Base-by-base conservation (phyloP, 2,329 filamentous ascomycete species). In the Didymellaceae sp. region DNA sequence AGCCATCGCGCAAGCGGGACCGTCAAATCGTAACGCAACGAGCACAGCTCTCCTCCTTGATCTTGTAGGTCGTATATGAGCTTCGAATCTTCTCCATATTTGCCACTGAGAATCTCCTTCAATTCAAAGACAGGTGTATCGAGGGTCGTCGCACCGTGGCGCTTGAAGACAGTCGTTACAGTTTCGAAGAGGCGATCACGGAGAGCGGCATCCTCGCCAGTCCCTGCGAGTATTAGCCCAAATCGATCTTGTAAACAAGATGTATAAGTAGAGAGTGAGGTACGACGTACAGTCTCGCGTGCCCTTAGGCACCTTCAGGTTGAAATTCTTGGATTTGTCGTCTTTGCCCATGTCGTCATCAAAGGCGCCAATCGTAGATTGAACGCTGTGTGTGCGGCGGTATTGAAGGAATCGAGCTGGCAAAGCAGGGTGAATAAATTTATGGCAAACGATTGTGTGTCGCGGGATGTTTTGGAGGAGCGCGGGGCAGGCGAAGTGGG, bases 1-100 rank as follows among this genome's bases (percentile, higher is more conserved):
- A 96, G 83, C 85, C 89, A 97, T 67, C 92, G 86, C 55, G 93
- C 92, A 68, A 96, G 94, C 24, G 91, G 91, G 9, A 96, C 91
- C 1, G 91, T 95, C 61, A 95, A 77, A 68, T 95, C 91, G 76
- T 94, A 96, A 65, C 91, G 86, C 55, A 96, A 80, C 17, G 90
- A 91, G 75, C 87, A 90, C 52, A 91, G 79, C 77, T 96, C 91
- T 58, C 91, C 90, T 65, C 91, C 90, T 73, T 95, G 91, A 70
- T 95, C 90, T 68, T 88, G 86, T 58, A 94, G 82, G 71, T 95
- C 89, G 76, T 95, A 95, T 75, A 95, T 95, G 72, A 96, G 86
- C 74, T 93, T 93, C 67, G 87, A 90, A 74, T 96, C 91, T 77
- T 96, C 91, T 71, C 91, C 91, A 78, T 95, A 95, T 78, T 96